phyloP scores from a whole-genome alignment of 2,329 filamentous ascomycete genomes.

The Penicillium sclerotiorum region DNA sequence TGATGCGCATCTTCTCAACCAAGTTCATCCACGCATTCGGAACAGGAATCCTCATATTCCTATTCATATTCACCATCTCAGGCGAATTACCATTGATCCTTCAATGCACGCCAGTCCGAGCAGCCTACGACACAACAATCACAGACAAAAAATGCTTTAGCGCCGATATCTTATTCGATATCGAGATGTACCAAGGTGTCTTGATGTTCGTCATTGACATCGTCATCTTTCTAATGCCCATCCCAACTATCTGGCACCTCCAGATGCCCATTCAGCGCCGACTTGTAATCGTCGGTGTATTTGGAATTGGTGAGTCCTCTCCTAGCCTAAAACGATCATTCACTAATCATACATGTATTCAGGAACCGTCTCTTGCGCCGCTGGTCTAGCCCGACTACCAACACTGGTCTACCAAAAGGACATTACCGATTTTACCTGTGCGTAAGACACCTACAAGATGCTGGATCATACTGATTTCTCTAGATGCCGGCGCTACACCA shows the following conservation, averaged over 20 bases:
- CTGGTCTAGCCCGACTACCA: slow-evolving; percentile 6
- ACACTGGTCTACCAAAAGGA: slow-evolving; percentile 2
- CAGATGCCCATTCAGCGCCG: slow-evolving; percentile 19
- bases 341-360: slow-evolving; percentile 1
- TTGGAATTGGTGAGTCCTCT: slow-evolving; percentile 4
- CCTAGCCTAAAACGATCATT: neutral
- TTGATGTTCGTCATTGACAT: slow-evolving; percentile 23
- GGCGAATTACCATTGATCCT: slow-evolving; percentile 15
- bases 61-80: slow-evolving; percentile 16
- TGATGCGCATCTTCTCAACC: slow-evolving; percentile 21
- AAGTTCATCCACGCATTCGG: slow-evolving; percentile 9
- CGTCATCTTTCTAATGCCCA: slow-evolving; percentile 21
- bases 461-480: neutral
- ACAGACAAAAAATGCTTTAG: slow-evolving; percentile 9
- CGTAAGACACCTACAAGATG: neutral
- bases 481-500: slow-evolving; percentile 2
- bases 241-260: slow-evolving; percentile 22
- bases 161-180: slow-evolving; percentile 7
- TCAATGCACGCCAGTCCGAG: slow-evolving; percentile 16
- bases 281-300: slow-evolving; percentile 4
- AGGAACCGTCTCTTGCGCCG: slow-evolving; percentile 5
- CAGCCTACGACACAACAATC: slow-evolving; percentile 15
- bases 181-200: slow-evolving; percentile 19
- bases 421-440: slow-evolving; percentile 5
- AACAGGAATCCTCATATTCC: slow-evolving; percentile 12